Evolutionary conservation across 495 filamentous ascomycete species (phyloP), one percentile per base, ranked within the genome.

Genomic region (Aspergillus biplanus): DNA sequence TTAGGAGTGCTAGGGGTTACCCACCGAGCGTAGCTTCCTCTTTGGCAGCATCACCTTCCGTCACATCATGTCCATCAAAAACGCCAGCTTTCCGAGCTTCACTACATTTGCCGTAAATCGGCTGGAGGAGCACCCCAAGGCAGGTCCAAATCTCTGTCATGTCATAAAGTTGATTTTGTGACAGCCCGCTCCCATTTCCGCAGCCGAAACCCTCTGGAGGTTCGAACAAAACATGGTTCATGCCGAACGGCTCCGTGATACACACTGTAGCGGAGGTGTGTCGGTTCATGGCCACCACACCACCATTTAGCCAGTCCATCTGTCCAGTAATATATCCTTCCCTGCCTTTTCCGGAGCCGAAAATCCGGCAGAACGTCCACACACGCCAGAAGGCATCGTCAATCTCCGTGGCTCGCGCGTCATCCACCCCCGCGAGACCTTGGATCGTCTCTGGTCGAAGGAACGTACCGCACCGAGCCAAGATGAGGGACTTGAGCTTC

Each of bases 61-160:
- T 59, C 46, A 86, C 71, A 52, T 82, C 72, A 52, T 77, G 65
- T 13, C 77, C 77, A 50, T 85, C 79, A 59, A 83, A 90, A 53
- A 90, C 73, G 18, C 87, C 87, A 52, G 75, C 78, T 9, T 78
- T 73, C 13, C 85, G 75, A 6, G 87, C 87, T 61, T 86, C 81
- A 35, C 72, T 71, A 39, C 80, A 80, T 62, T 83, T 81, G 8
- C 82, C 85, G 59, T 88, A 84, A 48, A 88, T 75, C 15, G 82
- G 82, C 56, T 85, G 81, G 6, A 89, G 73, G 18, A 90, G 70
- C 7, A 85, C 81, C 33, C 79, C 76, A 32, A 90, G 70, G 66
- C 87, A 89, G 1, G 78, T 87, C 87, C 87, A 90, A 21, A 90
- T 81, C 67, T 90, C 87, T 1, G 77, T 84, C 81, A 90, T 86